A percentile compares a stretch with the other conserved stretches of the same genome.
phyloP scores from a whole-genome alignment of 495 filamentous ascomycete species.

The Friedmanniomyces endolithicus region DNA sequence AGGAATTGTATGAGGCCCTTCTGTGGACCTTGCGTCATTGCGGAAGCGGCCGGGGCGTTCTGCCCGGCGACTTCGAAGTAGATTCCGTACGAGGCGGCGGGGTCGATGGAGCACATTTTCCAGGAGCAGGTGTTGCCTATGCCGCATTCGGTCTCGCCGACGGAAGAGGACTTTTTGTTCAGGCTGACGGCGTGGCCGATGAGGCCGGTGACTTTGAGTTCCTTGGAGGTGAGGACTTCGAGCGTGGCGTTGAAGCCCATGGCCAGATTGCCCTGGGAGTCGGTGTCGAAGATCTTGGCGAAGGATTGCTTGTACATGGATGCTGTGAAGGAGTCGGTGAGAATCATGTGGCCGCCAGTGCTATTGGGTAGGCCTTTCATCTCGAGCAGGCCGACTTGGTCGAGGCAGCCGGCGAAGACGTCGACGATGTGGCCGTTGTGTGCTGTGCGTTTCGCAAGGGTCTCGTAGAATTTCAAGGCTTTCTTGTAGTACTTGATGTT shows the following conservation, averaged over 20 bases:
- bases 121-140: constrained; percentile 98
- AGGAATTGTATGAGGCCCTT: constrained; percentile 97
- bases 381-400: constrained; percentile 94
- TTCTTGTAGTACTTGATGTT: constrained; percentile 99
- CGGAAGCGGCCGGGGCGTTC: constrained; percentile 60
- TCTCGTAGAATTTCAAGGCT: constrained; percentile 97
- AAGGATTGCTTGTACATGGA: constrained; percentile 99
- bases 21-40: constrained; percentile 69
- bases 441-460: constrained; percentile 85
- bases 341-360: constrained; percentile 95
- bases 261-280: constrained; percentile 79
- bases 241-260: constrained; percentile 99
- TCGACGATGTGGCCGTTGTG: constrained; percentile 97
- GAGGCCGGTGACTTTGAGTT: constrained; percentile 94
- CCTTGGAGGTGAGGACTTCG: constrained; percentile 94
- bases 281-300: constrained; percentile 92
- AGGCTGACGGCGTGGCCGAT: constrained; percentile 94
- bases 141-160: constrained; percentile 95
- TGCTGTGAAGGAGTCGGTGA: constrained; percentile 97
- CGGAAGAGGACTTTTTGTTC: constrained; percentile 95
- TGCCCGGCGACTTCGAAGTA: constrained; percentile 98
- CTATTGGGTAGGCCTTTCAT: constrained; percentile 98
- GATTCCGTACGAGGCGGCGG: constrained; percentile 81
- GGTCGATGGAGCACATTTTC: constrained; percentile 99
- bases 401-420: constrained; percentile 94